A percentile compares a stretch with the other conserved stretches of the same genome.
These are phyloP conservation scores for Lachnellula suecica DNA, from an alignment of 2,329 filamentous ascomycete genomes.

Conservation along the genomic window DNA sequence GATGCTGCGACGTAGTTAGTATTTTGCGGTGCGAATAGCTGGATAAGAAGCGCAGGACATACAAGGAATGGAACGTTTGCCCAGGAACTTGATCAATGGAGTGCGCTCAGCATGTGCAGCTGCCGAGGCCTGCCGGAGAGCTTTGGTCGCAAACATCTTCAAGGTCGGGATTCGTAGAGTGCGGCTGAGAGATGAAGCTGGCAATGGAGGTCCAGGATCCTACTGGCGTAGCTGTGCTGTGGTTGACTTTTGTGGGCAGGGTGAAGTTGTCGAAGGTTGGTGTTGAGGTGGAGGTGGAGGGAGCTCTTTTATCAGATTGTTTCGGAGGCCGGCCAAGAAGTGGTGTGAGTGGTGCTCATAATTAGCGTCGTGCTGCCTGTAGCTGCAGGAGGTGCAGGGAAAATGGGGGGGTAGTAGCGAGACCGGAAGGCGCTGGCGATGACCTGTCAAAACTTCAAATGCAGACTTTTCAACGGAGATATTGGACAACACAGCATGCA, in stretches of 20 bases:
- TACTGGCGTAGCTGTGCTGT: slow-evolving; percentile 12
- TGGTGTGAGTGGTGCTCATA: no score
- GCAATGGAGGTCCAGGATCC: slow-evolving; percentile 9
- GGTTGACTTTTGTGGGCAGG: background rate
- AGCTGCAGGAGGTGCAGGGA: background rate
- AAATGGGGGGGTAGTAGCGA: background rate
- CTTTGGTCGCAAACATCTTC: slow-evolving; percentile 38
- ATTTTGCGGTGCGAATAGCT: background rate
- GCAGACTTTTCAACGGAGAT: background rate
- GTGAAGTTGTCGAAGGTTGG: background rate
- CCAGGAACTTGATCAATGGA: slow-evolving; percentile 42
- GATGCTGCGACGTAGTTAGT: slow-evolving; percentile 39
- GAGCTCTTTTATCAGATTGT: slow-evolving; percentile 1
- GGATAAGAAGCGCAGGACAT: slow-evolving; percentile 20
- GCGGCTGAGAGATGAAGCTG: slow-evolving; percentile 11
- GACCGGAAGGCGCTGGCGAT: background rate
- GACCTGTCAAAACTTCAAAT: background rate
- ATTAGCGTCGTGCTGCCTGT: no score
- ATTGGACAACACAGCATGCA: background rate
- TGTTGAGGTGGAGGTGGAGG: background rate
- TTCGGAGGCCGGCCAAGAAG: no score
- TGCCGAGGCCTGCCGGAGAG: slow-evolving; percentile 34
- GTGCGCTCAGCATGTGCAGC: slow-evolving; percentile 34
- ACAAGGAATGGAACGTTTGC: slow-evolving; percentile 39
- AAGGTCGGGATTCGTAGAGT: background rate